A percentile compares a stretch with the other conserved stretches of the same genome.
These are phyloP conservation scores for Tetrahymena thermophila DNA, from an alignment of 73 alveolate species.

Conservation along the genomic window DNA sequence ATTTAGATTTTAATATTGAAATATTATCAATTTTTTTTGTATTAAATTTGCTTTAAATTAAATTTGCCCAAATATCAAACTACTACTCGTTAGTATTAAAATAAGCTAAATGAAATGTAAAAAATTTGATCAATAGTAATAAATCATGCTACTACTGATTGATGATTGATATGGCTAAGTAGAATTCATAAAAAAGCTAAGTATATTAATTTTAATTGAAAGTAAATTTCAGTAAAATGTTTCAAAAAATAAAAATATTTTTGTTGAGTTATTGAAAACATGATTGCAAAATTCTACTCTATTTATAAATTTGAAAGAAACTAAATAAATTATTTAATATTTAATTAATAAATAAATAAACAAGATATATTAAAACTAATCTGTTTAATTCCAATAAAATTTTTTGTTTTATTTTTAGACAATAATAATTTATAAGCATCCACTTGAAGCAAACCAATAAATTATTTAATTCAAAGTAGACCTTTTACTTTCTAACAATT, in stretches of 20 bases:
- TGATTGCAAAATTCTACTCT: neutral
- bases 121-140: no score
- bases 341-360: neutral
- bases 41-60: neutral
- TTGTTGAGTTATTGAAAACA: no score
- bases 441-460: neutral
- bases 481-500: neutral
- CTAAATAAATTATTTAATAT: neutral
- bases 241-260: no score
- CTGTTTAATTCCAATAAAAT: neutral
- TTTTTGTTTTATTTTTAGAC: neutral
- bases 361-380: neutral
- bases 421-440: neutral
- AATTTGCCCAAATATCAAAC: conserved; percentile 1
- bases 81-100: neutral
- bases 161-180: neutral
- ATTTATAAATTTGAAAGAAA: neutral
- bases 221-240: no score
- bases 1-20: neutral
- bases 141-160: neutral
- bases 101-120: neutral
- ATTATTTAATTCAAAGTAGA: neutral
- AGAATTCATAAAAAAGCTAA: neutral
- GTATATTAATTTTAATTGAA: no score
- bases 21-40: neutral